Conservation (phyloP, 805 yeast genomes). For the Starmerella stellata region DNA sequence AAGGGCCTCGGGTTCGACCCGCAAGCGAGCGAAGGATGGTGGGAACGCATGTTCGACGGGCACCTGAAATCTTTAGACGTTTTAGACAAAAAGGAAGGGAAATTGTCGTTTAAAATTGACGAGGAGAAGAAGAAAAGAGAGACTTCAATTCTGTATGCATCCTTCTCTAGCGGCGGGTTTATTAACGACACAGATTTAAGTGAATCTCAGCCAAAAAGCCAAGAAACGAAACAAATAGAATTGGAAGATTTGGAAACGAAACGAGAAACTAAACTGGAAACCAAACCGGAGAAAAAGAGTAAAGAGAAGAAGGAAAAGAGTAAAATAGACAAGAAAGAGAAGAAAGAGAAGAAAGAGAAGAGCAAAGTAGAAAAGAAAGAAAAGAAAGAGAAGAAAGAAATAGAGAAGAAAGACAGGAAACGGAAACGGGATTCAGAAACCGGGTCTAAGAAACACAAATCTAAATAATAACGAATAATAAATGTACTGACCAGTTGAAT, state of each 20-base stretch:
- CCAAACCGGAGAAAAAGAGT: constrained; percentile 4
- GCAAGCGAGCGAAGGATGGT: constrained; percentile 78
- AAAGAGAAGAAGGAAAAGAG: constrained; percentile 6
- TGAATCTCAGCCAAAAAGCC: constrained; percentile 2
- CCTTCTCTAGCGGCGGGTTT: constrained; percentile 80
- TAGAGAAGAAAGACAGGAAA: constrained; percentile 4
- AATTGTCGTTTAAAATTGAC: constrained; percentile 38
- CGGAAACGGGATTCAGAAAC: not conserved
- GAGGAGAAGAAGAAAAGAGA: constrained; percentile 21
- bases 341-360: constrained; percentile 5
- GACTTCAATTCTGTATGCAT: constrained; percentile 56
- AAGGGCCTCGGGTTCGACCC: constrained; percentile 72
- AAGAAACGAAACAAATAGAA: constrained; percentile 2
- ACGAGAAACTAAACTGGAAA: not conserved
- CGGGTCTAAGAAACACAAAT: no score
- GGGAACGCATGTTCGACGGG: constrained; percentile 92
- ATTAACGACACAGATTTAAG: constrained; percentile 53
- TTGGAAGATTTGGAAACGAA: not conserved
- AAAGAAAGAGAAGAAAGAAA: constrained; percentile 1
- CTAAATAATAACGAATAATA: no score
- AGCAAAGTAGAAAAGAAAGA: constrained; percentile 1
- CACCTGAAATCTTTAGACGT: constrained; percentile 67
- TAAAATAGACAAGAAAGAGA: constrained; percentile 4
- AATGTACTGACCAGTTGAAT: no score
- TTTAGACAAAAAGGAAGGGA: constrained; percentile 17